phyloP scores from a whole-genome alignment of 768 basidiomycete species.

The Pisolithus albus region DNA sequence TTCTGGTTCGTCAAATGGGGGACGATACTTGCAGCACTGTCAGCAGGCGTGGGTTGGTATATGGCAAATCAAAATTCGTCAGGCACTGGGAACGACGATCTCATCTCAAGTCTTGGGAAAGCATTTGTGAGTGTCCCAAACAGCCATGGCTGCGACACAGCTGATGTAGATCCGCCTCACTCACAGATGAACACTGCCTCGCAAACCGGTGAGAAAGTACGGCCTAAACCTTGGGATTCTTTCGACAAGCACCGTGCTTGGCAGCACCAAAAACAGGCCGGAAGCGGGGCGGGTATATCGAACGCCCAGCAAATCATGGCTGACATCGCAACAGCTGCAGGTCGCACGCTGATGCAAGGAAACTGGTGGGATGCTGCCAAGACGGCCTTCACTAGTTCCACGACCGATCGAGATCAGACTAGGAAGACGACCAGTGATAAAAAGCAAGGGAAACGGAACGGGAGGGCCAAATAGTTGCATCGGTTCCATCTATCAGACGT shows the following conservation, averaged over 20 bases:
- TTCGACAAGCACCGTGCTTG: conserved; percentile 56
- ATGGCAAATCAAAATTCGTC: conserved; percentile 34
- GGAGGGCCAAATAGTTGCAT: not conserved
- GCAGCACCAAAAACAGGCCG: conserved; percentile 37
- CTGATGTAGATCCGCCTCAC: conserved; percentile 18
- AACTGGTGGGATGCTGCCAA: conserved; percentile 36
- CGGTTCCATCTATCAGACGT: no score
- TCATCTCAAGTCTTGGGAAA: conserved; percentile 35
- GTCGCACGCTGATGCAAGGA: conserved; percentile 24
- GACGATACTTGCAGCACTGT: conserved; percentile 44
- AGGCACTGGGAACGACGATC: conserved; percentile 12
- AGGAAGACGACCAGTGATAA: conserved; percentile 3
- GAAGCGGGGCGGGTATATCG: conserved; percentile 20
- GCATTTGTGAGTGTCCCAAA: conserved; percentile 39
- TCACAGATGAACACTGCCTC: conserved; percentile 9
- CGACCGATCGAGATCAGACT: conserved; percentile 2
- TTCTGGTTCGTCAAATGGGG: conserved; percentile 80
- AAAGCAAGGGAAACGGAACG: conserved; percentile 13
- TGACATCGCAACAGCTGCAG: conserved; percentile 33
- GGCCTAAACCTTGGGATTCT: conserved; percentile 58
- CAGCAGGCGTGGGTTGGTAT: conserved; percentile 52
- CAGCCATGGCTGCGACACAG: conserved; percentile 27
- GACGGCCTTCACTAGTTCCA: conserved; percentile 17
- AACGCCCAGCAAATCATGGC: conserved; percentile 43
- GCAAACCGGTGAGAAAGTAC: conserved; percentile 9